Evolutionary conservation across 768 basidiomycete species (phyloP), one percentile per base, ranked within the genome.

Genomic region (Gymnopilus dilepis): DNA sequence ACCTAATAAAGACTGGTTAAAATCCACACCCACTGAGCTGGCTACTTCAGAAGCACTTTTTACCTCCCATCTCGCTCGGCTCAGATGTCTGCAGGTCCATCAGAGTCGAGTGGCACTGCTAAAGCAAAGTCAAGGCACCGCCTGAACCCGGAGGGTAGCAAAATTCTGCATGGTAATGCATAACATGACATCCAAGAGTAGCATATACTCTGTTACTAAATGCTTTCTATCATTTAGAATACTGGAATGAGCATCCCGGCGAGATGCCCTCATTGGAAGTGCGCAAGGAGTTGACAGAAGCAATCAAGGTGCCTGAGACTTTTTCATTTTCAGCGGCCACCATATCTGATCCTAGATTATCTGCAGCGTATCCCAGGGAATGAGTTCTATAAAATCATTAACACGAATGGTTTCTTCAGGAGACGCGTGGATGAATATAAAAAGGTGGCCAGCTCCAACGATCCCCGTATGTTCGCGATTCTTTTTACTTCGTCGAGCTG

Each of bases 381-480:
- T 67, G 66, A 64, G 19, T 57, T 19, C 24, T 70, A 60, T 45
- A 58, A 41, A 57, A 7, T 54, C 2, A 5, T 9, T 1, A 52
- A 60, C 34, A 60, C 65, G 15, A 37, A 6, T 2, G 41, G 28
- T 2, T 73, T 66, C 66, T 73, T 73, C 61, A 60, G 42, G 31
- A 58, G 67, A 31, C 65, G 67, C 9, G 22, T 37, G 5, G 33
- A 43, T 6, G 61, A 61, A 56, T 2, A n/a, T 17, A 30, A 11
- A 21, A 52, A 51, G n/a, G 28, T 21, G 33, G 8, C 24, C 17
- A 48, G 45, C 33, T 21, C 17, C 5, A 15, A 30, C 4, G 57
- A 58, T 38, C 24, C 34, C n/a, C 43, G 57, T 58, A 37, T 48
- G 57, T 37, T 9, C 34, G 9, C 34, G 34, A 9, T 4, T 37